Base-by-base conservation (phyloP, 2,329 filamentous ascomycete genomes). In the Fusarium sp. region DNA sequence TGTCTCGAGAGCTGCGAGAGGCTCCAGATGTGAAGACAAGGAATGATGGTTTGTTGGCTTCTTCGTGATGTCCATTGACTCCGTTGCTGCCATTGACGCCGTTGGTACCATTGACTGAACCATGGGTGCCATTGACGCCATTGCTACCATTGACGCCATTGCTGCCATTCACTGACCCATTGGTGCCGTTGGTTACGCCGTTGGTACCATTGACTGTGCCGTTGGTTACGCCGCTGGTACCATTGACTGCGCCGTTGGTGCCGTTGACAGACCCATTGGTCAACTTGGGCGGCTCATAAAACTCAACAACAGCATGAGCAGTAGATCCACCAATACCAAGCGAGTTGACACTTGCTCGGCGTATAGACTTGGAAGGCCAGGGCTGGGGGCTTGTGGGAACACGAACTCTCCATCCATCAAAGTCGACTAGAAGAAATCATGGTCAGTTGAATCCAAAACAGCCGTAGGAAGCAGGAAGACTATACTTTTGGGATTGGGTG, bases 281-380 rank as follows among this genome's bases (percentile, higher is more conserved):
- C 40, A 42, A 42, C 11, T 64, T 57, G 22, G 65, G 60, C 0
- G 74, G 63, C 4, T 75, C 57, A 16, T 76, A 76, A 10, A 73
- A 73, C 58, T 82, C 80, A 56, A 87, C 68, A 16, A 87, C 82
- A 5, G 79, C 78, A 66, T 87, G 85, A 0, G 81, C 83, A 66
- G 86, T 87, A 17, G 83, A 82, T 42, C 85, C 85, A 17, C 85
- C 85, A 27, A 84, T 86, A 2, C 85, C 85, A 64, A 86, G 73
- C 2, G 75, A 77, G 49, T 77, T 77, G 20, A 86, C 72, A 22
- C 77, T 80, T 27, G 73, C 77, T 29, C 78, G 71, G 31, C 72
- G 75, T 12, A 77, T 63, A 6, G 73, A 68, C 33, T 76, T 75
- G 11, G 64, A 62, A n/a, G 75, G 75, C 75, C 75, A 77, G 10